phyloP scores from a whole-genome alignment of 441 rosid species.

The Kokia cookei region DNA sequence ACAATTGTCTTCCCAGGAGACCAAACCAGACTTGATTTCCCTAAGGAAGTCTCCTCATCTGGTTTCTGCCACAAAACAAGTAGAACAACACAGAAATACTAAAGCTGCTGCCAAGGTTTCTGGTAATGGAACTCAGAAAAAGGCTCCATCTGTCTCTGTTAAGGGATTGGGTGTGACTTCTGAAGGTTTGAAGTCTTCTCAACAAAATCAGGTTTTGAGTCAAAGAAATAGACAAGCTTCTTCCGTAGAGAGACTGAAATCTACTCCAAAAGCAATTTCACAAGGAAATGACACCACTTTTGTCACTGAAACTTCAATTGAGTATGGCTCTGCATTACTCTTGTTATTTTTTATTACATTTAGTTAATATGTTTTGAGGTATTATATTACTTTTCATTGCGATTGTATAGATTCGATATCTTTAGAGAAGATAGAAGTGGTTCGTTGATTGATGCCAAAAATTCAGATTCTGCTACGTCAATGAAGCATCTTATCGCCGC shows the following conservation, averaged over 20 bases:
- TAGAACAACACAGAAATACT: slow-evolving; percentile 33
- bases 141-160: slow-evolving; percentile 39
- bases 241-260: slow-evolving; percentile 52
- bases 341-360: slow-evolving; percentile 4
- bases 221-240: slow-evolving; percentile 47
- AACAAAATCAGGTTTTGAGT: slow-evolving; percentile 41
- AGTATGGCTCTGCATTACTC: slow-evolving; percentile 26
- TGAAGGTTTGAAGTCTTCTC: slow-evolving; percentile 36
- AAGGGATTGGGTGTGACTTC: slow-evolving; percentile 37
- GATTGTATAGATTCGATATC: slow-evolving; percentile 39
- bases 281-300: slow-evolving; percentile 26
- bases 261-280: slow-evolving; percentile 44
- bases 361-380: not conserved
- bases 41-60: slow-evolving; percentile 49
- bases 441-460: slow-evolving; percentile 41
- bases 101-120: slow-evolving; percentile 38
- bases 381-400: not conserved
- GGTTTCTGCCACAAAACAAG: slow-evolving; percentile 26
- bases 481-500: slow-evolving; percentile 98
- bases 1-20: slow-evolving; percentile 27
- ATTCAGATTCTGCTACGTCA: slow-evolving; percentile 61
- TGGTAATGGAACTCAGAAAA: slow-evolving; percentile 34
- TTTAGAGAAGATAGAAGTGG: slow-evolving; percentile 43
- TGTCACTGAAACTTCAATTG: slow-evolving; percentile 34
- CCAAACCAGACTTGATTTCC: slow-evolving; percentile 32